A percentile compares a stretch with the other conserved stretches of the same genome.
These are phyloP conservation scores for Gossypium armourianum DNA, from an alignment of 441 rosid species.

Conservation along the genomic window DNA sequence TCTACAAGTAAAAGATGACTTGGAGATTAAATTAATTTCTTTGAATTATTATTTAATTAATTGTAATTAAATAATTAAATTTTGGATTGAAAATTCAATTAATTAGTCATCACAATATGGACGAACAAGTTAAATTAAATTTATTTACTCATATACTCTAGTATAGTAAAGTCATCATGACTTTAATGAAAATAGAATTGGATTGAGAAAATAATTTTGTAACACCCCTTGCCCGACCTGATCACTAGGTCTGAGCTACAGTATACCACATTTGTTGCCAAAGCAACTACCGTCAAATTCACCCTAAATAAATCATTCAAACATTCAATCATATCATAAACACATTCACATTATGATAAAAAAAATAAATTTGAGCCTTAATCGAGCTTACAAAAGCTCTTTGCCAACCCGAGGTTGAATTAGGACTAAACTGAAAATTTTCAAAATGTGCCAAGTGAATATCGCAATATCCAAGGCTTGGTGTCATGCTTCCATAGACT, in stretches of 20 bases:
- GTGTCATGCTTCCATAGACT: too few relatives aligned
- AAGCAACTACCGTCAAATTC: background rate
- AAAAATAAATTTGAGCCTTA: background rate
- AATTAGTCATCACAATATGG: background rate
- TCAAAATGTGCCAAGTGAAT: background rate
- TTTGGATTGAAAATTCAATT: background rate
- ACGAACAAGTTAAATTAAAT: background rate
- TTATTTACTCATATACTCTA: background rate
- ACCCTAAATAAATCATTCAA: background rate
- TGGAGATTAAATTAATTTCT: background rate
- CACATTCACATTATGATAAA: background rate
- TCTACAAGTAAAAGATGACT: background rate
- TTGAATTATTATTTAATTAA: background rate
- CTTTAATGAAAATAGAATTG: background rate
- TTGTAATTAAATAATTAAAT: too few relatives aligned
- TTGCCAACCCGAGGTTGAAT: background rate
- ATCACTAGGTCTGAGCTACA: background rate
- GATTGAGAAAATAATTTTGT: background rate
- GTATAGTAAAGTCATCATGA: background rate
- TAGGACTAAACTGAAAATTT: background rate
- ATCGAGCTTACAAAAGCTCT: background rate
- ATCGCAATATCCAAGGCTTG: background rate
- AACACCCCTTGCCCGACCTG: background rate
- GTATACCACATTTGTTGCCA: too few relatives aligned
- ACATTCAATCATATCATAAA: background rate